Conservation (phyloP, 1,284 basidiomycete species). For the Inonotus hispidus region DNA sequence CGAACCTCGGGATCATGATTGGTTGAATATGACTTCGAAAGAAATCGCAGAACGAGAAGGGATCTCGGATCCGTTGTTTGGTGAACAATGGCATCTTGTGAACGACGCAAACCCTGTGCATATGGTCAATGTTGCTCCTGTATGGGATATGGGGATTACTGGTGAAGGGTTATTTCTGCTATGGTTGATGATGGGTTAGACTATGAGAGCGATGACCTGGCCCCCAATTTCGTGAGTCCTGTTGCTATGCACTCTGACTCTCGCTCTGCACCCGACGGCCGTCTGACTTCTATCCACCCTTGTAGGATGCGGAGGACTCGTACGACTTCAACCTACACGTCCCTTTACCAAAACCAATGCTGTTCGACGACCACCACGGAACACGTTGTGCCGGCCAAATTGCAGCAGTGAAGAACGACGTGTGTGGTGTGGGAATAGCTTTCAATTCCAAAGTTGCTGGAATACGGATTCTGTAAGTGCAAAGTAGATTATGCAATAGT, state of each 20-base stretch:
- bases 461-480: conserved; percentile 71
- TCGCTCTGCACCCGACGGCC: neutral
- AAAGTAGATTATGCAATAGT: neutral
- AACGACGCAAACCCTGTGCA: conserved; percentile 72
- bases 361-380: conserved; percentile 93
- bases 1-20: conserved; percentile 13
- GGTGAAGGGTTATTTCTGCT: conserved; percentile 86
- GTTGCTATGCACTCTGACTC: conserved; percentile 1
- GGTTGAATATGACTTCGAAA: conserved; percentile 33
- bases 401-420: conserved; percentile 93
- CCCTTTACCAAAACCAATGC: conserved; percentile 79
- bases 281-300: neutral
- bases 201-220: conserved; percentile 82
- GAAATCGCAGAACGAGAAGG: conserved; percentile 58
- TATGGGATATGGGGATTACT: conserved; percentile 84
- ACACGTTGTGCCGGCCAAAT: conserved; percentile 98
- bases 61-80: conserved; percentile 85
- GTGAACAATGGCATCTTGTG: conserved; percentile 89
- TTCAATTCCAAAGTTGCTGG: conserved; percentile 91
- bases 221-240: conserved; percentile 76
- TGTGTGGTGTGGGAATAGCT: conserved; percentile 94
- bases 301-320: conserved; percentile 81
- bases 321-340: conserved; percentile 98
- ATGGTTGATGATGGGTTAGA: conserved; percentile 97
- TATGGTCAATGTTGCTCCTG: conserved; percentile 80